These are phyloP conservation scores for Chaetomium fimeti DNA, from an alignment of 495 filamentous ascomycete species.

Conservation along the genomic window DNA sequence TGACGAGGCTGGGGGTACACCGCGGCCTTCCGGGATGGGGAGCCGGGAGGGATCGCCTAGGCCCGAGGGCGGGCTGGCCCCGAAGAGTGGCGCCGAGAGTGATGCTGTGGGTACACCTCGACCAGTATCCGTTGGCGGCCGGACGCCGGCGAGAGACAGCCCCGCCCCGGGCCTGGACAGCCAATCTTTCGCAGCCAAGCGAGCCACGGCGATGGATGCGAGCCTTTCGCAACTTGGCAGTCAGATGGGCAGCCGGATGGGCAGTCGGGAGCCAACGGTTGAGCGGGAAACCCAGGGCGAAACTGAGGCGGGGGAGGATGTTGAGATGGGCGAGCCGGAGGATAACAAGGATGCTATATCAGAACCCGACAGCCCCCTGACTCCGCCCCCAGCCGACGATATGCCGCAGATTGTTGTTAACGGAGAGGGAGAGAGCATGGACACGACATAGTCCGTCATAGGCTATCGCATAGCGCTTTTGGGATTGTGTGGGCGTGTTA, in stretches of 20 bases:
- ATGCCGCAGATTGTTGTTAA: constrained; percentile 53
- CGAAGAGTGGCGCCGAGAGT: constrained; percentile 39
- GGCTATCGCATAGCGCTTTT: not conserved
- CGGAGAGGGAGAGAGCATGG: constrained; percentile 66
- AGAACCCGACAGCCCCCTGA: constrained; percentile 37
- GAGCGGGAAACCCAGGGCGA: constrained; percentile 38
- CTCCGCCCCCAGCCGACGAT: constrained; percentile 44
- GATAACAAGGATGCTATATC: constrained; percentile 42
- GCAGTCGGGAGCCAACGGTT: constrained; percentile 26
- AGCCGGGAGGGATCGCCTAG: constrained; percentile 42
- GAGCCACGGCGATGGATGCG: constrained; percentile 46
- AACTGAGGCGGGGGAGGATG: constrained; percentile 64
- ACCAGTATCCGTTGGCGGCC: constrained; percentile 49
- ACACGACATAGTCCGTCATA: constrained; percentile 51
- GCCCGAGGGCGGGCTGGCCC: constrained; percentile 41
- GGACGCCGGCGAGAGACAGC: constrained; percentile 65
- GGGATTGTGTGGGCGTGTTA: too few relatives aligned
- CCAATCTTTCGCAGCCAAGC: constrained; percentile 36
- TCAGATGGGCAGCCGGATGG: constrained; percentile 34
- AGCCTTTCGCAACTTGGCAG: constrained; percentile 47
- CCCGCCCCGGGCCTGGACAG: constrained; percentile 33
- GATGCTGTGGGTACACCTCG: constrained; percentile 49
- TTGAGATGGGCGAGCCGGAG: constrained; percentile 49
- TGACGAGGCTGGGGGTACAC: constrained; percentile 52
- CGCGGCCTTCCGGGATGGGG: constrained; percentile 38